Base-by-base conservation (phyloP, 2,329 filamentous ascomycete genomes). In the Uncinocarpus reesii region DNA sequence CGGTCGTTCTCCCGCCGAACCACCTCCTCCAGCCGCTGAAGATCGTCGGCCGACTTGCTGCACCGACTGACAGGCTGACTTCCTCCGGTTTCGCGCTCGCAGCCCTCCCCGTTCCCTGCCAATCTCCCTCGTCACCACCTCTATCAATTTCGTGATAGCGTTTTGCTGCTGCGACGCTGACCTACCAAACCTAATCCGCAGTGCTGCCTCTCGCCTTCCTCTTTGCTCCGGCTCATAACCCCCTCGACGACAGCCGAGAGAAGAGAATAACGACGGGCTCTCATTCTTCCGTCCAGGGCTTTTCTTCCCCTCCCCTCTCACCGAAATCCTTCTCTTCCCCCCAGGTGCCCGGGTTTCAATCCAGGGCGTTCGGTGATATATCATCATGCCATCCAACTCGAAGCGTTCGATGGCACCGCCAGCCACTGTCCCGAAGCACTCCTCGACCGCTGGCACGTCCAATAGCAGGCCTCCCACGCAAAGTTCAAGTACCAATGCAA, bases 351-450 rank as follows among this genome's bases (percentile, higher is more conserved):
- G 7, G 29, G 29, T 24, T 40, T 43, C 40, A 38, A 43, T 26
- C 38, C 29, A 35, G 13, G 36, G 18, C 29, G n/a, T 13, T 16
- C 31, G 29, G 40, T 42, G 31, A 48, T 20, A 42, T 48, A 38
- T 5, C 47, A 36, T 34, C 28, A 56, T 56, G 54, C 54, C 54
- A 35, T 54, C 54, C 35, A 53, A 56, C 40, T 48, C 50, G 16
- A 56, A 54, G 49, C 54, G 54, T n/a, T 26, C 50, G 42, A 53
- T 53, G 44, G 44, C 48, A 29, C 37, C 42, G 42, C 49, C 52
- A 23, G 32, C 49, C 24, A 52, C 26, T 34, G 29, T 46, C 34
- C 35, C 47, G 18, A 52, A 50, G 42, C 52, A 50, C 20, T 28
- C 26, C 15, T 26, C 42, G 2, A 23, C 52, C 15, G 23, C 43